Evolutionary conservation across 2,329 filamentous ascomycete species (phyloP), one percentile per base, ranked within the genome.

Genomic region (Thielaviopsis punctulata): DNA sequence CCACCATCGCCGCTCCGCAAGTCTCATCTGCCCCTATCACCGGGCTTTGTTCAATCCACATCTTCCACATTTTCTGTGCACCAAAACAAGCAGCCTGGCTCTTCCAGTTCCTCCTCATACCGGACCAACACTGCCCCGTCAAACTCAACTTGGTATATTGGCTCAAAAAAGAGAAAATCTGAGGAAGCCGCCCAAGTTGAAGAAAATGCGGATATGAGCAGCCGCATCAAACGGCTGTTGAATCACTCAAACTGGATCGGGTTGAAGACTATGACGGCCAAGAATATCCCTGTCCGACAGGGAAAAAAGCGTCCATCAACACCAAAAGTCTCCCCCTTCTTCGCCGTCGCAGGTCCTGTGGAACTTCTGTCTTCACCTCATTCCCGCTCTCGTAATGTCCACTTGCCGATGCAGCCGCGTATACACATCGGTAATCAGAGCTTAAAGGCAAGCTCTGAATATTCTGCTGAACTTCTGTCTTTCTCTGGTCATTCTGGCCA

Each of bases 371-470:
- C n/a, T 2, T 41, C 36, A 9, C 36, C 36, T 19, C 6, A 4
- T 6, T n/a, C 19, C 15, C 36, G n/a, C 36, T 8, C 4, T n/a
- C 36, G 9, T 8, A 6, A 41, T 18, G 8, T 6, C 4, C 36
- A 41, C n/a, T 9, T 4, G 7, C 36, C n/a, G n/a, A 7, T 45
- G 18, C 45, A 55, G 15, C 52, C 52, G 21, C 39, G 30, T 4
- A 27, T 55, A 3, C 36, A 39, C 13, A 55, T 55, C 27, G 53
- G 53, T 22, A 55, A 55, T 23, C 49, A 55, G 23, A 55, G 53
- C 36, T 39, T 55, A 1, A 19, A 24, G 4, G 53, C 45, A 6
- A 52, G 45, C 3, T 55, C 53, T 15, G 24, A 47, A 21, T 48
- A 43, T 24, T 45, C 48, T 12, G 25, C 41, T 27, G 10, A 21